A percentile compares a stretch with the other conserved stretches of the same genome.
These are phyloP conservation scores for Pelagomonas calceolata DNA, from an alignment of 108 stramenopile species.

Conservation along the genomic window DNA sequence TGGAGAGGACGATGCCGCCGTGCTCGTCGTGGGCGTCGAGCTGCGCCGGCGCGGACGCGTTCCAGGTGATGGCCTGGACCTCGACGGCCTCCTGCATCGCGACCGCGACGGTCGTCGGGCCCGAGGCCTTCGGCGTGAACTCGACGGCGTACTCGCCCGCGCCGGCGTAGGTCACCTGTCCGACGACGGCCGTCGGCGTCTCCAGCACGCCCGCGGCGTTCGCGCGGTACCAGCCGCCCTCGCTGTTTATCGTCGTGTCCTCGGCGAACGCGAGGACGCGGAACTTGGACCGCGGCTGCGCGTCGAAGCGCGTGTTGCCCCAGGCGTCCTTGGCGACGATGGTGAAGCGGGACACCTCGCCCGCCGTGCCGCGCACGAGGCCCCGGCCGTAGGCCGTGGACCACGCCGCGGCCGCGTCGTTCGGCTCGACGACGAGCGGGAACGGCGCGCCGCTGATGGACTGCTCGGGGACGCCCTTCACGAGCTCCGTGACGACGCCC, in stretches of 20 bases:
- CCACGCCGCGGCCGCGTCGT: constrained; percentile 27
- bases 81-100: constrained; percentile 33
- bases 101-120: constrained; percentile 47
- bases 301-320: constrained; percentile 50
- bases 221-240: background rate
- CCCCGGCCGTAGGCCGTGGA: constrained; percentile 54
- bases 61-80: constrained; percentile 33
- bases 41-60: background rate
- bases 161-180: constrained; percentile 22
- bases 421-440: constrained; percentile 35
- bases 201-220: constrained; percentile 3
- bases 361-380: constrained; percentile 43
- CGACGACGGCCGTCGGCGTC: constrained; percentile 20
- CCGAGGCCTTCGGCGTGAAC: constrained; percentile 41
- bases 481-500: constrained; percentile 23
- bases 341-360: constrained; percentile 36
- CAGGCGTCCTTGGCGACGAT: constrained; percentile 58
- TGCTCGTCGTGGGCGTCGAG: too few species aligned
- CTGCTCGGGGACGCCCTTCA: constrained; percentile 18
- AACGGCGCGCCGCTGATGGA: constrained; percentile 51
- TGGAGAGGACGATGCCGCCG: background rate
- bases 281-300: constrained; percentile 31
- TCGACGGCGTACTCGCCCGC: constrained; percentile 44
- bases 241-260: constrained; percentile 5
- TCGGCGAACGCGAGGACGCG: constrained; percentile 38